phyloP scores from a whole-genome alignment of 176 grass and related monocot species.

The Oryza nivara region DNA sequence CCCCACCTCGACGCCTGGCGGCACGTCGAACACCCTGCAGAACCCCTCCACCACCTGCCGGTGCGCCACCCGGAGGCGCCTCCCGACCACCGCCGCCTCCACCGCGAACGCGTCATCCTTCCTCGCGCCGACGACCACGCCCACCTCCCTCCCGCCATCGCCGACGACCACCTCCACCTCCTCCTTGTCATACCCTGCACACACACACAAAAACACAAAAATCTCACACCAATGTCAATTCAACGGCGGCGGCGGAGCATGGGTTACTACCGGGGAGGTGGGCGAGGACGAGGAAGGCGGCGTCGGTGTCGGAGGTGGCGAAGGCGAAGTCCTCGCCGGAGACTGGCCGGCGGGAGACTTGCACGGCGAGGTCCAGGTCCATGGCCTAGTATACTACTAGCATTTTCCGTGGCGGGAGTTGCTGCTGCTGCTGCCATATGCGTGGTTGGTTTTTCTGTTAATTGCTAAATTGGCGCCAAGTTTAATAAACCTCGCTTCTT shows the following conservation, averaged over 20 bases:
- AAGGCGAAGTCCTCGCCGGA: constrained; percentile 63
- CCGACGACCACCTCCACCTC: constrained; percentile 64
- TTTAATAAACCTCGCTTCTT: background rate
- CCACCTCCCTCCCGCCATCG: constrained; percentile 52
- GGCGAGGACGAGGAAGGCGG: constrained; percentile 70
- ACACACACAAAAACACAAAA: background rate
- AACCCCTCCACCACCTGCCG: constrained; percentile 51
- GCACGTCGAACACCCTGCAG: constrained; percentile 60
- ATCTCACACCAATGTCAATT: background rate
- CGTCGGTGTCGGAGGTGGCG: constrained; percentile 59
- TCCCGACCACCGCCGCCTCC: constrained; percentile 37
- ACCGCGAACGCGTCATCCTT: constrained; percentile 50
- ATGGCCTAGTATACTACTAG: constrained; percentile 39
- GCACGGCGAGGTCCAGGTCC: constrained; percentile 74
- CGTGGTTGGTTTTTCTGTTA: background rate
- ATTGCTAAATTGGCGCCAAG: constrained; percentile 9
- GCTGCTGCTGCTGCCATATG: constrained; percentile 8
- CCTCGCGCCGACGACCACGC: constrained; percentile 45
- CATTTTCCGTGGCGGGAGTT: background rate
- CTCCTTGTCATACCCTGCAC: constrained; percentile 65
- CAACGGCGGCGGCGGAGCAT: no score
- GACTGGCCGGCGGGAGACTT: constrained; percentile 14
- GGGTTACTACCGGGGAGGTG: constrained; percentile 69
- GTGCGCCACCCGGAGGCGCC: constrained; percentile 52
- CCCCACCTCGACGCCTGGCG: constrained; percentile 43